Conservation (phyloP, 1,139 yeast genomes). For the Geotrichum reessii region DNA sequence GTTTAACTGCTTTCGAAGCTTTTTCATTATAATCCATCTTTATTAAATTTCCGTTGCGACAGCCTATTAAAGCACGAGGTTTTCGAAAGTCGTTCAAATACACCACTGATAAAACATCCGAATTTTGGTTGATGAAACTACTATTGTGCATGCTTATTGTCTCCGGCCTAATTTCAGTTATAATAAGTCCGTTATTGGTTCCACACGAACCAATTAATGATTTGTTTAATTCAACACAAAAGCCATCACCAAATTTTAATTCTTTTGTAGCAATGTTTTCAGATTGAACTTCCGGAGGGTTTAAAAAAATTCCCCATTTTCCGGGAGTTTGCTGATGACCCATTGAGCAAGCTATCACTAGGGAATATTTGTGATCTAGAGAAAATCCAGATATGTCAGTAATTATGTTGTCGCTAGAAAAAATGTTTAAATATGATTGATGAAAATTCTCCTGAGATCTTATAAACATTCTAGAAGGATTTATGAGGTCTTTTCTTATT, state of each 20-base stretch:
- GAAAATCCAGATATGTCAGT: not conserved
- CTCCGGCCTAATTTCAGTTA: not conserved
- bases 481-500: no score
- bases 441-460: not conserved
- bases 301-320: not conserved
- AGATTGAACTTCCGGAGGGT: not conserved
- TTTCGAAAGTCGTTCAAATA: not conserved
- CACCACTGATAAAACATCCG: not conserved
- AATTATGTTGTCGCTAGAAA: not conserved
- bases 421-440: not conserved
- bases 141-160: not conserved
- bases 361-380: not conserved
- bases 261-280: not conserved
- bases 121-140: not conserved
- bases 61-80: not conserved
- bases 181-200: not conserved
- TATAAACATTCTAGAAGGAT: no score
- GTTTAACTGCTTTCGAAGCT: not conserved
- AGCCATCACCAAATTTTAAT: not conserved
- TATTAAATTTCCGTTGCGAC: not conserved
- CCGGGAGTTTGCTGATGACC: not conserved
- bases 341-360: not conserved
- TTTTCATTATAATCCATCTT: not conserved
- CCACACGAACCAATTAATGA: not conserved
- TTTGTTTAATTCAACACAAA: not conserved